Percentiles rank a stretch among this genome's conserved stretches.
Conservation (phyloP, 169 alveolate genomes). For the Eimeria necatrix region DNA sequence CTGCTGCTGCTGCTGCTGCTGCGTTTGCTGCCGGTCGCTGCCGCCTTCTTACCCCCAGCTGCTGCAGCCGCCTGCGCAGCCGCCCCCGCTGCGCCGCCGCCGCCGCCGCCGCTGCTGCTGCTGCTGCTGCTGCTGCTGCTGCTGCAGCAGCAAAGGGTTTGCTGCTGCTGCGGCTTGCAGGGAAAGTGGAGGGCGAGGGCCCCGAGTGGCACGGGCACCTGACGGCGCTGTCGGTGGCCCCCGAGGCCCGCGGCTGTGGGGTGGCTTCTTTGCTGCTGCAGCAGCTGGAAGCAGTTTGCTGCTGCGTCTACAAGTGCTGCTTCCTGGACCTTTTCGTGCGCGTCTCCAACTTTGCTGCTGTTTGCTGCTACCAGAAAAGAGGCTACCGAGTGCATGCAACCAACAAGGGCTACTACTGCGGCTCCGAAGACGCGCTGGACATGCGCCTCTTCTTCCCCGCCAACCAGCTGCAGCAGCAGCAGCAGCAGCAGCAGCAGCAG, state of each 20-base stretch:
- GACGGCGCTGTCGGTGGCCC: conserved; percentile 97
- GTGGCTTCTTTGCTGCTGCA: conserved; percentile 95
- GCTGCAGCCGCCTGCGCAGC: background rate
- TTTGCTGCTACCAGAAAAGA: conserved; percentile 92
- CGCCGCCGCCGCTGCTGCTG: background rate
- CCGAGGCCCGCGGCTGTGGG: conserved; percentile 94
- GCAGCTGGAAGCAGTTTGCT: conserved; percentile 93
- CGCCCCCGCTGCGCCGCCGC: background rate
- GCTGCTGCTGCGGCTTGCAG: conserved; percentile 8
- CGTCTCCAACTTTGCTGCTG: conserved; percentile 94
- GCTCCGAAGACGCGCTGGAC: conserved; percentile 95
- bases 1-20: no score
- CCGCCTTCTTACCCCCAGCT: no score
- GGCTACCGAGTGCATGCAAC: conserved; percentile 94
- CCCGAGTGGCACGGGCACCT: conserved; percentile 98
- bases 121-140: background rate
- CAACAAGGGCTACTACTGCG: conserved; percentile 92
- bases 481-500: background rate
- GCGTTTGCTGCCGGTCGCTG: no score
- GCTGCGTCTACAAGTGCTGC: conserved; percentile 91
- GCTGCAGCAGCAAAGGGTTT: background rate
- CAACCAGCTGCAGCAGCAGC: background rate
- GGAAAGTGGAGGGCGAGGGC: conserved; percentile 94
- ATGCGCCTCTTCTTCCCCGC: conserved; percentile 86
- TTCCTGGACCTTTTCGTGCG: conserved; percentile 97